A percentile compares a stretch with the other conserved stretches of the same genome.
Conservation (phyloP, 129 eudicot species). For the Deinandra increscens region DNA sequence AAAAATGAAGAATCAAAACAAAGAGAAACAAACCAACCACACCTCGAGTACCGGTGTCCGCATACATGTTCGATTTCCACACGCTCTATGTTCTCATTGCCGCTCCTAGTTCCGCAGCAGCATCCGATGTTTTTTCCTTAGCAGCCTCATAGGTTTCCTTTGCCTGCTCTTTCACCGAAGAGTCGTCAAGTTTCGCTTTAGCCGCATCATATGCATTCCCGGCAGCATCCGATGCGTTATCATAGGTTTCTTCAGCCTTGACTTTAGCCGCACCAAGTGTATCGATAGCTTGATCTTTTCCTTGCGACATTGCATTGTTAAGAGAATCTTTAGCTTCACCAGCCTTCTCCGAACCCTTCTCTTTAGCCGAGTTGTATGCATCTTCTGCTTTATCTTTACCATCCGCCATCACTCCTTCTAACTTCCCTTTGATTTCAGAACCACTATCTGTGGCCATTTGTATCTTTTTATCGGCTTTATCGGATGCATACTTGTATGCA, state of each 20-base stretch:
- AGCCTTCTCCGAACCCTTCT: constrained; percentile 12
- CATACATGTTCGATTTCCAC: background rate
- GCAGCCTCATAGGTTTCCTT: constrained; percentile 43
- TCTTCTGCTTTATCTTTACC: constrained; percentile 22
- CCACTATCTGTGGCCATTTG: constrained; percentile 40
- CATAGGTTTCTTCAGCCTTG: constrained; percentile 37
- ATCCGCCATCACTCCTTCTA: background rate
- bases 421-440: constrained; percentile 20
- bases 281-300: constrained; percentile 24
- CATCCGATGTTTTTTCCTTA: constrained; percentile 53
- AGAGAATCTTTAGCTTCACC: background rate
- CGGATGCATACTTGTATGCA: too few species aligned
- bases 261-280: constrained; percentile 30
- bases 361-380: constrained; percentile 9
- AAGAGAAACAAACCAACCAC: constrained; percentile 12
- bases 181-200: constrained; percentile 18
- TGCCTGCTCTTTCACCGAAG: constrained; percentile 28
- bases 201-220: constrained; percentile 3
- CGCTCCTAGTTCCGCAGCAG: constrained; percentile 45
- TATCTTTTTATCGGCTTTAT: constrained; percentile 9
- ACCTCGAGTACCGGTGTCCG: background rate
- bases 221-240: too few species aligned
- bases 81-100: constrained; percentile 24
- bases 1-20: background rate
- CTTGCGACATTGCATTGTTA: background rate